Evolutionary conservation across 768 basidiomycete species (phyloP), one percentile per base, ranked within the genome.

Genomic region (Podaxis sp.): DNA sequence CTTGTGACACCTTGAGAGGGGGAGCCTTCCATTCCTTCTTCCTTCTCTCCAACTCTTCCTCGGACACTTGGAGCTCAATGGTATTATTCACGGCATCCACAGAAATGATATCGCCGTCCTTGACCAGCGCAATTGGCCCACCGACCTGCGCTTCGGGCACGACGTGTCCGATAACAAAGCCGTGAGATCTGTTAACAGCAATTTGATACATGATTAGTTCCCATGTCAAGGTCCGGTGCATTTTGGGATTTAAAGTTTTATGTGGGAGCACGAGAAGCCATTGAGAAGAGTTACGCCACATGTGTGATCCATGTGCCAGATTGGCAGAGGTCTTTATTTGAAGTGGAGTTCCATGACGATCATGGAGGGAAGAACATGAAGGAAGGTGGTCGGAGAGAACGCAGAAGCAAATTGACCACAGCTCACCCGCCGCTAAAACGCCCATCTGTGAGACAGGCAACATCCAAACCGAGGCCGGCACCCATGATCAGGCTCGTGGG

Each of bases 401-500:
- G 7, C 32, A 32, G 32, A 58, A 38, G 52, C 52, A 54, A 64
- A 55, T 38, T 42, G 50, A 58, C 32, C 32, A 63, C 50, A 47
- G 80, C 88, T 75, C 68, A 97, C 94, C 95, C 95, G 78, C 95
- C 95, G 71, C 91, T 93, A 80, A 99, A 99, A 65, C 97, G 87
- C 54, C 97, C 97, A 75, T 99, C 96, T 16, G 97, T 99, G 65
- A 99, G 74, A 73, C 93, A 98, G 40, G 96, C 96, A 52, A 98
- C 97, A 67, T 98, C 96, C 65, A 90, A 78, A 10, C 97, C 97
- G 10, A 98, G 82, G 10, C 97, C 97, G 11, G 97, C 97, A 58
- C 97, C 97, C 93, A 99, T 98, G 73, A 99, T 95, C 69, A 98
- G 72, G 77, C 92, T 93, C 35, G 96, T 98, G 25, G 95, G 95